Evolutionary conservation across 192 early-diverging fungal genomes (phyloP), one percentile per base, ranked within the genome.

Genomic region (Tieghemiomyces parasiticus): DNA sequence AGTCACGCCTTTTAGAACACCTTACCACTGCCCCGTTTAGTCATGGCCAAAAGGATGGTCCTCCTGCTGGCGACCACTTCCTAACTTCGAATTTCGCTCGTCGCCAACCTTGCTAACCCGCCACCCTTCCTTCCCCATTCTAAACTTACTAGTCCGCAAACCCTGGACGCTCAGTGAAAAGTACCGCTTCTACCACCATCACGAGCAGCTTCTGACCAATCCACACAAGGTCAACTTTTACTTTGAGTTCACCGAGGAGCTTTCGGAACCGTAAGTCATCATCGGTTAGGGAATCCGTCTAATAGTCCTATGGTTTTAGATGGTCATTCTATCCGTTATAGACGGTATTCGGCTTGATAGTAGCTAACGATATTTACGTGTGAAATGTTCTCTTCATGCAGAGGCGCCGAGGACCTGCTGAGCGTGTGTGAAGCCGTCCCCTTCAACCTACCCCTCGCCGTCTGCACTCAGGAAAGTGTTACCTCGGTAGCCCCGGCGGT

Each of bases 161-260:
- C 55, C 33, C 26, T 58, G 55, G 55, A 3, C 30, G 28, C 35
- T 58, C n/a, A 24, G 34, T 34, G 55, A 38, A 19, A 58, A 58
- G n/a, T 58, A 58, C 55, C 55, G 35, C 19, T 58, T 58, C 32
- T 58, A 58, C 55, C 34, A 58, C 16, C n/a, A 58, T 20, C 55
- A n/a, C 19, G 13, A 9, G 6, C 34, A 10, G 10, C 26, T 58
- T 20, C 55, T 16, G n/a, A 34, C 35, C 19, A 58, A 34, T 58
- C 26, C 55, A 3, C n/a, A 58, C 33, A 58, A 58, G 33, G 34
- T 35, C 55, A 58, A 38, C 26, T 58, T 58, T 28, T 58, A 58
- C 33, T 20, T 58, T 14, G 55, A 58, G n/a, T 35, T 58, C 35
- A 58, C 32, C 10, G 55, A 58, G 13, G 50, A 52, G 24, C 13